Percentiles rank a stretch among this genome's conserved stretches.
These are phyloP conservation scores for Tilletia walkeri DNA, from an alignment of 1,284 basidiomycete species.

Conservation along the genomic window DNA sequence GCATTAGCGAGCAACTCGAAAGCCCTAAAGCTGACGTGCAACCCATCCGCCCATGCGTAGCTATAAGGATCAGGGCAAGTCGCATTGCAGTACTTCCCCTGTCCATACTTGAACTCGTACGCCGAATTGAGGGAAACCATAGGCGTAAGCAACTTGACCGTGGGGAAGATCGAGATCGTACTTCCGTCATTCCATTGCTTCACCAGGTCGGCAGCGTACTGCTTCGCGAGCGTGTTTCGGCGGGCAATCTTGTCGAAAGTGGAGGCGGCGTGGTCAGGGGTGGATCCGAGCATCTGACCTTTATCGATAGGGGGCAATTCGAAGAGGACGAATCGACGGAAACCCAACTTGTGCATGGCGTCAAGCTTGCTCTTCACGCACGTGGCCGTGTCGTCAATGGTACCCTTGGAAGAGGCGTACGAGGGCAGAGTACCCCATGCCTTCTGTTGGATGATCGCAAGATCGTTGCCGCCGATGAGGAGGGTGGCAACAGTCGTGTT, in stretches of 20 bases:
- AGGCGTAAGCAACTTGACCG: neutral
- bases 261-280: neutral
- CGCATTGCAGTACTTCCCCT: slow-evolving; percentile 5
- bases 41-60: neutral
- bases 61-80: neutral
- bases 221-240: neutral
- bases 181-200: slow-evolving; percentile 10
- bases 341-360: slow-evolving; percentile 2
- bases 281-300: neutral
- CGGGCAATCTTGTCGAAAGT: neutral
- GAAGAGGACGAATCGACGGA: slow-evolving; percentile 13
- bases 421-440: neutral
- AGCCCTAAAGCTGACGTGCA: neutral
- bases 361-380: slow-evolving; percentile 2
- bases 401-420: neutral
- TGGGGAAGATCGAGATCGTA: slow-evolving; percentile 1
- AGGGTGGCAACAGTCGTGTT: neutral
- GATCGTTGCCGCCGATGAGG: slow-evolving; percentile 1
- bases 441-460: slow-evolving; percentile 2
- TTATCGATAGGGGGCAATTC: neutral
- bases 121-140: neutral
- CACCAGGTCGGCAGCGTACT: slow-evolving; percentile 1
- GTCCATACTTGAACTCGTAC: slow-evolving; percentile 1
- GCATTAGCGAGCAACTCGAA: slow-evolving; percentile 9
- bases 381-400: neutral